Conservation (phyloP, 768 basidiomycete genomes). For the Neoboletus magnificus region DNA sequence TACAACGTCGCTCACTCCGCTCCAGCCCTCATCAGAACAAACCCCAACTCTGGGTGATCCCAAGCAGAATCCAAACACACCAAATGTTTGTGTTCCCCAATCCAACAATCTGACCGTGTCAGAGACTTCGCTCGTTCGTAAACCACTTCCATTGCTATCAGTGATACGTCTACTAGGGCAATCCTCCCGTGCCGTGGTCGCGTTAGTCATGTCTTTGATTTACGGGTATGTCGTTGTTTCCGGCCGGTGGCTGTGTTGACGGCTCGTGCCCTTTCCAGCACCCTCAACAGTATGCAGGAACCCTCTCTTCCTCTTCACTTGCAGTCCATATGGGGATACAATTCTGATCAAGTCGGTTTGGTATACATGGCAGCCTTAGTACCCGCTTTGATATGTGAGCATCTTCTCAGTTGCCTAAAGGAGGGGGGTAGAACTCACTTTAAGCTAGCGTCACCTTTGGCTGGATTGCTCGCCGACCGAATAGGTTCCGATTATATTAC, state of each 20-base stretch:
- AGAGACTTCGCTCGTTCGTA: constrained; percentile 14
- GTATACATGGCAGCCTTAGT: constrained; percentile 63
- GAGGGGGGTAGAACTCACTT: background rate
- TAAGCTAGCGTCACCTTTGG: constrained; percentile 49
- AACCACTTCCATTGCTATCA: constrained; percentile 36
- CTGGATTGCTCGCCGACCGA: constrained; percentile 58
- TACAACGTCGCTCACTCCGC: background rate
- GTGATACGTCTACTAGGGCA: constrained; percentile 42
- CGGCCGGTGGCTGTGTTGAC: background rate
- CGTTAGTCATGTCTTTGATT: constrained; percentile 43
- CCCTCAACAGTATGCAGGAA: constrained; percentile 49
- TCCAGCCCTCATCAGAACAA: background rate
- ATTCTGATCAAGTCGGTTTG: constrained; percentile 56
- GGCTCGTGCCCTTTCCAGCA: constrained; percentile 29
- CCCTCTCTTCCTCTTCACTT: constrained; percentile 57
- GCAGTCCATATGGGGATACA: constrained; percentile 45
- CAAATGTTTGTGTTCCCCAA: background rate
- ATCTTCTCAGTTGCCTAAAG: background rate
- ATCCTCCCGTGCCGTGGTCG: constrained; percentile 48
- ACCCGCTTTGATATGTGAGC: constrained; percentile 62
- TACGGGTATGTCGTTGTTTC: constrained; percentile 46
- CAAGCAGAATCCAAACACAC: background rate
- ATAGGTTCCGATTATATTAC: constrained; percentile 56
- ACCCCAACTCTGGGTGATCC: background rate
- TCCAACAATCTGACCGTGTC: background rate